Base-by-base conservation (phyloP, 31 red algal genomes). In the Endocladia muricata region DNA sequence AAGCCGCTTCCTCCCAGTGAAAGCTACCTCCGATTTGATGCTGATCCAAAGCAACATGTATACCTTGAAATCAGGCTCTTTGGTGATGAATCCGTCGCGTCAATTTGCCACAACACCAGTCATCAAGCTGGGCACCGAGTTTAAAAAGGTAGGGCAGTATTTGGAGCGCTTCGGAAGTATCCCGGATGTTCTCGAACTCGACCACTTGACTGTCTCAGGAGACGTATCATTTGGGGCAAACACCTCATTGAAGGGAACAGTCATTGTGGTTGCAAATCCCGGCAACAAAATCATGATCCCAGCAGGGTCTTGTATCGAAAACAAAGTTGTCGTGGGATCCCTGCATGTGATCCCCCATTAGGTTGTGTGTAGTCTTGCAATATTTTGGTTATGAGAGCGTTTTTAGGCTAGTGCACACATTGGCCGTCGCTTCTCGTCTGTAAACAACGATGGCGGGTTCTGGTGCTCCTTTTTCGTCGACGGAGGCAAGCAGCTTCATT, bases 1-100 rank as follows among this genome's bases (percentile, higher is more conserved):
- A 32, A 88, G 73, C n/a, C 96, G 96, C 34, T 99, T 99, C 67
- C 69, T 99, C 17, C 96, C 96, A 19, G 96, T 99, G 54, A 99
- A 99, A 61, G 82, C 91, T 4, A 99, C 96, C 19, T 99, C 96
- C 4, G 96, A 99, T 69, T 79, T 99, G 40, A 48, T 99, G 62
- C 83, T 99, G 48, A 90, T 99, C 52, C 96, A 99, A 72, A 89
- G 83, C 55, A 99, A 94, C 66, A 79, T 99, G 81, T 99, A 95
- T 73, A 94, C 68, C 13, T 59, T 99, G 26, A 94, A 92, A 70
- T 92, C 87, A 41, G 96, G 96, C 5, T 84, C 86, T 4, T 70
- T 99, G 47, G 82, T 92, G 3, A 94, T 88, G 85, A 99, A 99
- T 70, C 96, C 96, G 23, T 63, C 61, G 39, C 87, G 96, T 63